phyloP scores from a whole-genome alignment of 2,329 filamentous ascomycete genomes.

The Aspergillus puulaauensis region DNA sequence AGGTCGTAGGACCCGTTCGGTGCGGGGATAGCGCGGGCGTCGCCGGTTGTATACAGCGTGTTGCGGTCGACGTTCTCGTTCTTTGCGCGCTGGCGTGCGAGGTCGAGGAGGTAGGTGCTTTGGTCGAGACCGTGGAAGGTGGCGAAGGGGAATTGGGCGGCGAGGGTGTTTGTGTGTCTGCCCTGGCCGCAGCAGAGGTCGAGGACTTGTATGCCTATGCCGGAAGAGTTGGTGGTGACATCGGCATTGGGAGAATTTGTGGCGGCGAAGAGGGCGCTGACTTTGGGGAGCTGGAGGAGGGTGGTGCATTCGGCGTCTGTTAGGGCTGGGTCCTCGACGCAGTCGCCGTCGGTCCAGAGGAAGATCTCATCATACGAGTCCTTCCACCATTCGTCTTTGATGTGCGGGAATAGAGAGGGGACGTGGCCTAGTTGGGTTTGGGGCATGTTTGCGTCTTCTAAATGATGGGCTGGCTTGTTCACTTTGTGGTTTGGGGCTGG shows the following conservation, averaged over 20 bases:
- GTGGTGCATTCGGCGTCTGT: not conserved
- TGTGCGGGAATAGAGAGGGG: not conserved
- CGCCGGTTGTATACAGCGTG: not conserved
- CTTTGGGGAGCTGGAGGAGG: not conserved
- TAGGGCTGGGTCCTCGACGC: not conserved
- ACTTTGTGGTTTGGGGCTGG: too few relatives aligned
- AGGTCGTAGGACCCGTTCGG: not conserved
- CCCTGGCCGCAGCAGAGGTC: slow-evolving; percentile 1
- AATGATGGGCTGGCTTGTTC: too few relatives aligned
- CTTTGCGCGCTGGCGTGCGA: not conserved
- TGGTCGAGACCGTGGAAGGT: not conserved
- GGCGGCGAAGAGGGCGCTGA: not conserved
- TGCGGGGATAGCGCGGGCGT: not conserved
- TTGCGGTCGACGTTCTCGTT: not conserved
- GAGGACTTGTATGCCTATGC: not conserved
- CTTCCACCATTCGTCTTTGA: not conserved
- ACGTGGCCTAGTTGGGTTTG: not conserved
- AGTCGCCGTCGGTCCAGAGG: not conserved
- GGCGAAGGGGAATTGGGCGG: not conserved
- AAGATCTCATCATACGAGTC: not conserved
- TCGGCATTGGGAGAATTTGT: not conserved
- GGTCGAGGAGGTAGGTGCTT: not conserved
- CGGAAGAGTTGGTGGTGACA: too few relatives aligned
- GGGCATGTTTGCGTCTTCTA: not conserved
- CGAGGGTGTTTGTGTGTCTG: not conserved